These are phyloP conservation scores for Pyrenochaeta sp. DNA, from an alignment of 2,329 filamentous ascomycete species.

Conservation along the genomic window DNA sequence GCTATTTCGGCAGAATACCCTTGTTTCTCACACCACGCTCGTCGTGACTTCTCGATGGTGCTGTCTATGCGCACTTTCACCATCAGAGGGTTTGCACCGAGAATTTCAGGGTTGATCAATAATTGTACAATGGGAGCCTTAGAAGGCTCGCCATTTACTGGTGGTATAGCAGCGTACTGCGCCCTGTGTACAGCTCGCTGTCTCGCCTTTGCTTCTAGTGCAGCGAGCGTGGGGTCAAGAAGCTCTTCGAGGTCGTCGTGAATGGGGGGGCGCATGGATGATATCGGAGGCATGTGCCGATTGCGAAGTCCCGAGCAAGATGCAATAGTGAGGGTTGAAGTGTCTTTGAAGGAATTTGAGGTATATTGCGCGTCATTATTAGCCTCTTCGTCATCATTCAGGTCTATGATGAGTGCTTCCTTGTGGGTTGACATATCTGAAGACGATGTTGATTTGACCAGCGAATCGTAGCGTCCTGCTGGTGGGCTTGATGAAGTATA, in stretches of 20 bases:
- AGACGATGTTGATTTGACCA: constrained; percentile 28
- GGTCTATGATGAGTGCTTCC: constrained; percentile 30
- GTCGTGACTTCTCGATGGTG: constrained; percentile 70
- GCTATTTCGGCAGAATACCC: constrained; percentile 59
- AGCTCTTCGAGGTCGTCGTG: constrained; percentile 38
- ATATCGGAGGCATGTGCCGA: constrained; percentile 11
- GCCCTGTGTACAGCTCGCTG: constrained; percentile 32
- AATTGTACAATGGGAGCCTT: constrained; percentile 62
- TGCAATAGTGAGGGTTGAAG: not conserved
- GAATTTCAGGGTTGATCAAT: constrained; percentile 73
- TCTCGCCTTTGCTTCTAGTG: constrained; percentile 36
- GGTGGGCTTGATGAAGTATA: constrained; percentile 29
- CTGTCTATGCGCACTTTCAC: constrained; percentile 74
- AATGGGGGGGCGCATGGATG: constrained; percentile 12
- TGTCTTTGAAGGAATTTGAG: constrained; percentile 13
- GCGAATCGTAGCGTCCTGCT: constrained; percentile 39
- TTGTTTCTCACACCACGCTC: constrained; percentile 75
- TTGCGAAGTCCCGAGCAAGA: not conserved
- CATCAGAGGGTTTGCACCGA: constrained; percentile 66
- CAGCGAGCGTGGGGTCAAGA: constrained; percentile 39
- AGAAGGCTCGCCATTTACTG: constrained; percentile 8
- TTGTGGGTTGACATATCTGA: constrained; percentile 10
- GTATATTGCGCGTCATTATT: constrained; percentile 13
- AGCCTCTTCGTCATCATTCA: constrained; percentile 35
- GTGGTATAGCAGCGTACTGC: constrained; percentile 6